Evolutionary conservation across 768 basidiomycete species (phyloP), one percentile per base, ranked within the genome.

Genomic region (Russula sp.): DNA sequence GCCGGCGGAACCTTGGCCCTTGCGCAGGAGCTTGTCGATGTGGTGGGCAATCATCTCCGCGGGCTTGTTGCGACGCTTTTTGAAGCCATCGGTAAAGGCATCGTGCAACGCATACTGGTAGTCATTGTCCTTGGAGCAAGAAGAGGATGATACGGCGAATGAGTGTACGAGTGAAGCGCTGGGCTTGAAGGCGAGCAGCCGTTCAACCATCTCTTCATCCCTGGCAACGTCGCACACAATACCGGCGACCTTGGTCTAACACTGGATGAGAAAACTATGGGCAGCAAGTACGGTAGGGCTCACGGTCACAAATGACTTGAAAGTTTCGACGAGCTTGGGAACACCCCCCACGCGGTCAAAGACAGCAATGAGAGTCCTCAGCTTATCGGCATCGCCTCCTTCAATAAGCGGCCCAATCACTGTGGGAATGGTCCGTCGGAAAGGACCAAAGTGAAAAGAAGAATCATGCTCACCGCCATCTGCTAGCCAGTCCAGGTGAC

Each of bases 11-110:
- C 86, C 85, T 71, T 96, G 93, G 0, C 96, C 95, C 60, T 83
- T 84, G 48, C 94, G 82, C 88, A 98, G 88, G 22, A 87, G 82
- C 51, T 79, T 81, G 73, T 98, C 95, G 51, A 98, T 77, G 71
- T 93, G 83, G 70, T 90, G 93, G 16, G 97, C 97, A 57, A 95
- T 87, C 83, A 93, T 86, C 73, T 96, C 93, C 0, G 94, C 93
- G 7, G 93, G 92, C 69, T 90, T 93, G 69, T 84, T 86, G 34
- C 85, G 80, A 46, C 87, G 82, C 2, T 81, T 78, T 70, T 85
- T 86, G 76, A 94, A 93, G 25, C 87, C 90, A 34, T 68, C 75
- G 3, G 79, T 73, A 72, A 95, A 94, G 0, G 87, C 87, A 58
- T 90, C 87, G 1, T 76, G 76, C 11, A 88, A 75, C 1, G 88